Evolutionary conservation across 1,284 basidiomycete genomes (phyloP).

Genomic region (Schizopora paradoxa): DNA sequence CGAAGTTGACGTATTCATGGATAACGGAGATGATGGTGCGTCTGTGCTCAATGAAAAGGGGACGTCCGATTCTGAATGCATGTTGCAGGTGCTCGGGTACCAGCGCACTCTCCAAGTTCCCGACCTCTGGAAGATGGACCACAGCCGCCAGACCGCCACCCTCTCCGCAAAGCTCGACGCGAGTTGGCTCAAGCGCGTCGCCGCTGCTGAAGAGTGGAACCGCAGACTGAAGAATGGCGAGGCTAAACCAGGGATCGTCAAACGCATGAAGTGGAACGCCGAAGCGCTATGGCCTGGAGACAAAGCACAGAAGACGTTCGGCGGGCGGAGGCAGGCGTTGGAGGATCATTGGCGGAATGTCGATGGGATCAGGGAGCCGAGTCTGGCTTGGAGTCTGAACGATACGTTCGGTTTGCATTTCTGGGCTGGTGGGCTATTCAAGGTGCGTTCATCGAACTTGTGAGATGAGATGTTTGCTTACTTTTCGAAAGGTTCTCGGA

Average conservation of each 20-base stretch:
- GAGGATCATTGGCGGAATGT: conserved; percentile 47
- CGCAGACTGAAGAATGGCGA: conserved; percentile 43
- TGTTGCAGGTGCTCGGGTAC: conserved; percentile 48
- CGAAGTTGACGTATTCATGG: conserved; percentile 58
- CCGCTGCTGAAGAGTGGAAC: conserved; percentile 52
- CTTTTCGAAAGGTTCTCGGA: conserved; percentile 40
- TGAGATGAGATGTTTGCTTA: neutral
- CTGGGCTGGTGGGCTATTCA: conserved; percentile 62
- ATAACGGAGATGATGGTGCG: conserved; percentile 64
- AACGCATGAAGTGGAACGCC: conserved; percentile 42
- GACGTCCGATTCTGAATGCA: neutral
- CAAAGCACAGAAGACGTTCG: conserved; percentile 20
- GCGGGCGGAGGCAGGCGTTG: conserved; percentile 29
- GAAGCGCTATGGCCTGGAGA: conserved; percentile 27
- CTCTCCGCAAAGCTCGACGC: conserved; percentile 46
- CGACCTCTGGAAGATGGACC: conserved; percentile 68
- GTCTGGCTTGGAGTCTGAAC: conserved; percentile 64
- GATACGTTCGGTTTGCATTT: conserved; percentile 65
- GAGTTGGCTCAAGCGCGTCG: conserved; percentile 43
- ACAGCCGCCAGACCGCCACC: conserved; percentile 41
- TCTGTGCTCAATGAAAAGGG: conserved; percentile 15
- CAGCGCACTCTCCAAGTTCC: conserved; percentile 68
- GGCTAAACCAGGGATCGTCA: conserved; percentile 34
- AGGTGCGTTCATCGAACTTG: conserved; percentile 28
- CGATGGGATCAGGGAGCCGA: conserved; percentile 45